phyloP scores from a whole-genome alignment of 2,329 filamentous ascomycete genomes.

The Zymoseptoria brevis region DNA sequence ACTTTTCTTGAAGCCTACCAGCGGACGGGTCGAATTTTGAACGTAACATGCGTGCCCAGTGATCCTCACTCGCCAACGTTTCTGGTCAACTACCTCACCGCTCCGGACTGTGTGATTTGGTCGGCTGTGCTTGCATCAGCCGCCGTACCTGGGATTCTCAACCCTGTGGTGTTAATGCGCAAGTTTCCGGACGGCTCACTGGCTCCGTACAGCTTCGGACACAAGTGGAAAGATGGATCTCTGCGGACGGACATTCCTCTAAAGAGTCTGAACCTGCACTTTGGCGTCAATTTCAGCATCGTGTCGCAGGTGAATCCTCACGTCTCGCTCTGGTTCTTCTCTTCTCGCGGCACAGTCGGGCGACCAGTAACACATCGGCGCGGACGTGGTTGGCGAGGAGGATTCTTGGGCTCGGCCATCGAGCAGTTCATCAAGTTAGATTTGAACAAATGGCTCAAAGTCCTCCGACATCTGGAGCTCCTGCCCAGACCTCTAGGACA shows the following conservation, averaged over 20 bases:
- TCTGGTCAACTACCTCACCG: slow-evolving; percentile 88
- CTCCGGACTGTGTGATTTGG: slow-evolving; percentile 97
- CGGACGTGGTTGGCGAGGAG: slow-evolving; percentile 90
- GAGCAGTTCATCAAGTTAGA: slow-evolving; percentile 97
- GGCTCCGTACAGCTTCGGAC: slow-evolving; percentile 87
- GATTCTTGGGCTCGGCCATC: slow-evolving; percentile 82
- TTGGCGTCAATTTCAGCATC: slow-evolving; percentile 97
- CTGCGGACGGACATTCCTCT: slow-evolving; percentile 91
- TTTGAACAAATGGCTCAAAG: slow-evolving; percentile 94
- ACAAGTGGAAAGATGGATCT: slow-evolving; percentile 98
- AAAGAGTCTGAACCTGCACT: slow-evolving; percentile 87
- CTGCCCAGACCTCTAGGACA: slow-evolving; percentile 84
- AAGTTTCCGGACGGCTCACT: slow-evolving; percentile 71
- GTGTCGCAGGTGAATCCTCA: slow-evolving; percentile 87
- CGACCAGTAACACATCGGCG: slow-evolving; percentile 88
- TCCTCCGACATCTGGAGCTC: slow-evolving; percentile 84
- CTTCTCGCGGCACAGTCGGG: slow-evolving; percentile 81
- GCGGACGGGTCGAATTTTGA: slow-evolving; percentile 85
- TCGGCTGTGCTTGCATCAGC: slow-evolving; percentile 91
- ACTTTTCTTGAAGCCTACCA: slow-evolving; percentile 94
- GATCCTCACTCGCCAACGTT: slow-evolving; percentile 91
- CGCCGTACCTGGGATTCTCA: slow-evolving; percentile 90
- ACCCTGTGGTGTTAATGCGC: slow-evolving; percentile 87
- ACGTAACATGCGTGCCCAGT: slow-evolving; percentile 90
- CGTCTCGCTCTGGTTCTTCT: slow-evolving; percentile 98